phyloP scores from a whole-genome alignment of 345 rosid genomes.

The Rhizophora apiculata region DNA sequence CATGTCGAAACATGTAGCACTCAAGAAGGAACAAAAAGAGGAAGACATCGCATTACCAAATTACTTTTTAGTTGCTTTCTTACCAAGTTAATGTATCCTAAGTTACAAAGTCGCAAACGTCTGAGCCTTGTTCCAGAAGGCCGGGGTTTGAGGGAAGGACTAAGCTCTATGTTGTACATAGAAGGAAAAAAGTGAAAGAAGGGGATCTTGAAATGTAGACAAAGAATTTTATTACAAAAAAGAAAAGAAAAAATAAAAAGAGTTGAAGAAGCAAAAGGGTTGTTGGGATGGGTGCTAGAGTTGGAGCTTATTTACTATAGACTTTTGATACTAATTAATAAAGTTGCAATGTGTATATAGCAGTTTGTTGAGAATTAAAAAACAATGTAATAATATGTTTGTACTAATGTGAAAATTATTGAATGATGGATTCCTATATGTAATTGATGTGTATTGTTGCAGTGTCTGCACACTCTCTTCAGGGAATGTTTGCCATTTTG shows the following conservation, averaged over 20 bases:
- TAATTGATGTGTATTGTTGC: slow-evolving; percentile 1
- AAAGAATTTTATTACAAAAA: not conserved
- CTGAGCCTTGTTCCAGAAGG: slow-evolving; percentile 21
- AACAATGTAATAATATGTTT: no score
- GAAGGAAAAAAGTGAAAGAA: slow-evolving; percentile 8
- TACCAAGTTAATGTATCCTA: not conserved
- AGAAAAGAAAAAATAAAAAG: not conserved
- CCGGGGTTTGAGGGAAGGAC: slow-evolving; percentile 13
- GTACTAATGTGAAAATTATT: no score
- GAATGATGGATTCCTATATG: slow-evolving; percentile 5
- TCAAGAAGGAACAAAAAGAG: not conserved
- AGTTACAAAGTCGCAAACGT: not conserved
- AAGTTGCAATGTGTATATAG: no score
- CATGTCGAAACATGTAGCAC: not conserved
- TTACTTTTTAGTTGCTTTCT: no score
- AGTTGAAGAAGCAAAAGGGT: no score
- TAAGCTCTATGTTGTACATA: slow-evolving; percentile 3
- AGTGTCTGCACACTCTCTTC: not conserved
- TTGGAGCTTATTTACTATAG: not conserved
- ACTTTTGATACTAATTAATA: not conserved
- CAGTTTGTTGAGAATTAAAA: no score
- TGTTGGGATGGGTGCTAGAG: not conserved
- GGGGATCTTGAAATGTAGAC: not conserved
- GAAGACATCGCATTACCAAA: no score
- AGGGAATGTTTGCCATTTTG: no score